phyloP scores from a whole-genome alignment of 192 early-diverging fungal genomes.

The Coemansia sp. region DNA sequence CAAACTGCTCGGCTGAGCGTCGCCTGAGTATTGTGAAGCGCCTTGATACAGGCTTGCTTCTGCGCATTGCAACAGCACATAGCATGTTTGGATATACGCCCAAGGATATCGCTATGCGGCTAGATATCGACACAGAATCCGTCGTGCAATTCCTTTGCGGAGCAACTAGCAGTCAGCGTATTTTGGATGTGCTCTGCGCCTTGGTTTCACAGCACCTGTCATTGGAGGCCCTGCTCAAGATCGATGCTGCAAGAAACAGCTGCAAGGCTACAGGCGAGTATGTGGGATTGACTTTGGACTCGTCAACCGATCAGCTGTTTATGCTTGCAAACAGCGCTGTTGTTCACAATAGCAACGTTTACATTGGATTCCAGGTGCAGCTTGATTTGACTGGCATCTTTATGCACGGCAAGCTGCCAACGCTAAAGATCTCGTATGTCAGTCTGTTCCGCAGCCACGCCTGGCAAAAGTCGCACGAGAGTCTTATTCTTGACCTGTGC shows the following conservation, averaged over 20 bases:
- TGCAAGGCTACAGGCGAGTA: slow-evolving; percentile 16
- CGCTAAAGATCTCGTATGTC: slow-evolving; percentile 97
- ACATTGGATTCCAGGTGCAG: slow-evolving; percentile 99
- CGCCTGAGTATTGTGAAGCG: background rate
- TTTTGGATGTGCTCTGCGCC: slow-evolving; percentile 1
- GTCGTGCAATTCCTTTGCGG: slow-evolving; percentile 3
- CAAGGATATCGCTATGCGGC: background rate
- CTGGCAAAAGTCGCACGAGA: slow-evolving; percentile 98
- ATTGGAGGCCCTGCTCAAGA: background rate
- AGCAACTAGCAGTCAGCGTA: background rate
- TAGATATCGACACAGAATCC: background rate
- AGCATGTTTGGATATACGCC: background rate
- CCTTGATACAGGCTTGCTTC: background rate
- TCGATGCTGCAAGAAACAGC: slow-evolving; percentile 2
- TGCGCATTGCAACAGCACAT: background rate
- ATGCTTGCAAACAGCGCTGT: slow-evolving; percentile 43
- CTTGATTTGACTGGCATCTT: slow-evolving; percentile 99
- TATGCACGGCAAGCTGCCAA: slow-evolving; percentile 99
- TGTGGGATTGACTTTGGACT: slow-evolving; percentile 26
- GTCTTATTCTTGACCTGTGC: slow-evolving; percentile 71
- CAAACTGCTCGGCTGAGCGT: background rate
- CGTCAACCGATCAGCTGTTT: slow-evolving; percentile 36
- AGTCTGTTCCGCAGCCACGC: slow-evolving; percentile 98
- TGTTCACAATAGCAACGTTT: slow-evolving; percentile 81
- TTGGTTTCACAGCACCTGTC: slow-evolving; percentile 3